phyloP scores from a whole-genome alignment of 1,139 yeast species.

The Protomyces lactucae-debilis region DNA sequence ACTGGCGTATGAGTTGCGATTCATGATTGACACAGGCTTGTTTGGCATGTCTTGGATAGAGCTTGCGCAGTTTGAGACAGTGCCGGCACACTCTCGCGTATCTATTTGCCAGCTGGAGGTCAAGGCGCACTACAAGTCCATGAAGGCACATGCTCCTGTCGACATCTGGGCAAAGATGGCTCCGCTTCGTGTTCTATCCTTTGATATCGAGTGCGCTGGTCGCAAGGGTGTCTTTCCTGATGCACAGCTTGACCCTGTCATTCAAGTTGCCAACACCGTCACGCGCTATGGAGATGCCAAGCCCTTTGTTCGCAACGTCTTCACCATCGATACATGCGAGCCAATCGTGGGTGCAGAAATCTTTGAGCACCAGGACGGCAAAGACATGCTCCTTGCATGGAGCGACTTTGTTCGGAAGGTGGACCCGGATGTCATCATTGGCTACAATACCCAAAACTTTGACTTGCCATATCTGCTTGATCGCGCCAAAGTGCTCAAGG shows the following conservation, averaged over 20 bases:
- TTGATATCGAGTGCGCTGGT: constrained; percentile 98
- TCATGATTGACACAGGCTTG: constrained; percentile 91
- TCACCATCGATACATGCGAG: constrained; percentile 85
- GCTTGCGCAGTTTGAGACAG: constrained; percentile 63
- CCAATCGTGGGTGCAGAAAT: constrained; percentile 93
- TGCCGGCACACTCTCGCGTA: constrained; percentile 43
- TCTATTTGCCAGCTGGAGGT: constrained; percentile 88
- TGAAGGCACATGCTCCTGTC: constrained; percentile 78
- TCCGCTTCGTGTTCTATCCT: constrained; percentile 85
- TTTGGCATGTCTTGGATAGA: constrained; percentile 96
- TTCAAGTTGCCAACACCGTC: constrained; percentile 94
- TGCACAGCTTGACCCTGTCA: constrained; percentile 86
- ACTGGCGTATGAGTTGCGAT: constrained; percentile 72
- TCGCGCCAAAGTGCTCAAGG: constrained; percentile 70
- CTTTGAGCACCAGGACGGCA: constrained; percentile 67
- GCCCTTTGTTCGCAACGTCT: constrained; percentile 91
- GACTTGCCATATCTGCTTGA: constrained; percentile 90
- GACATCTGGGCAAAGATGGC: constrained; percentile 94
- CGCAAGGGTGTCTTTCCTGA: constrained; percentile 96
- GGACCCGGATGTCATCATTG: constrained; percentile 96
- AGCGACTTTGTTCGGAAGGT: constrained; percentile 70
- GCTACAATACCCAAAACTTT: constrained; percentile 90
- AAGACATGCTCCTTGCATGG: constrained; percentile 81
- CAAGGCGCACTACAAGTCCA: constrained; percentile 57
- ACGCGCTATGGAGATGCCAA: constrained; percentile 72